phyloP scores from a whole-genome alignment of 495 filamentous ascomycete genomes.

The Penicillium waksmanii region DNA sequence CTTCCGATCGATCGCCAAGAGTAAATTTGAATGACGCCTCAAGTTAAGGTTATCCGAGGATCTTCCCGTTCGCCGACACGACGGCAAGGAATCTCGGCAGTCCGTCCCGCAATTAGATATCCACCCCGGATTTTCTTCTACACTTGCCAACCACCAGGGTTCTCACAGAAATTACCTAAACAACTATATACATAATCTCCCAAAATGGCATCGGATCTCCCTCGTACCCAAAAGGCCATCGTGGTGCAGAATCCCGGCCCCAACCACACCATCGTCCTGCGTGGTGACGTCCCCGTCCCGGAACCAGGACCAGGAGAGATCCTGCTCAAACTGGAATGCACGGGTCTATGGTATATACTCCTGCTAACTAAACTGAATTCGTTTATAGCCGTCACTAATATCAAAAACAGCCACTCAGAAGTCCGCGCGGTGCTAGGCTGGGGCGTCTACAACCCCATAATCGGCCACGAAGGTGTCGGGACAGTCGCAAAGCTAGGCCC shows the following conservation, averaged over 20 bases:
- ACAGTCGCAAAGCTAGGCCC: conserved; percentile 31
- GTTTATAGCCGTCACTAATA: too few relatives aligned
- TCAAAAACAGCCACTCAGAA: conserved; percentile 28
- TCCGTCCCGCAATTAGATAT: conserved; percentile 3
- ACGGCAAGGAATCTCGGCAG: conserved; percentile 5
- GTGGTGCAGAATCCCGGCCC: conserved; percentile 26
- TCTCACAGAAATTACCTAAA: background rate
- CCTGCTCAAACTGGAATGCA: conserved; percentile 28
- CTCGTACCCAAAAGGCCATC: conserved; percentile 21
- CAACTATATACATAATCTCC: background rate
- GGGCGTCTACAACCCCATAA: conserved; percentile 33
- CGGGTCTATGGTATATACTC: conserved; percentile 21
- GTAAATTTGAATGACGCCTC: too few relatives aligned
- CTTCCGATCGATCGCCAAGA: background rate
- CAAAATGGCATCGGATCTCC: conserved; percentile 12
- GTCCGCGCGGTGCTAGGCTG: conserved; percentile 28
- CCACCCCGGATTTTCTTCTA: background rate
- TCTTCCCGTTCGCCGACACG: background rate
- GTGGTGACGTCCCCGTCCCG: conserved; percentile 15
- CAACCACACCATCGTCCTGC: conserved; percentile 16
- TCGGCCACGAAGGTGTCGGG: conserved; percentile 45
- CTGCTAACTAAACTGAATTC: background rate
- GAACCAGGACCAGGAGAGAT: conserved; percentile 24
- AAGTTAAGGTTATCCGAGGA: conserved; percentile 5
- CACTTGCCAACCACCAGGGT: background rate